Conservation (phyloP, 2,329 filamentous ascomycete species). For the Aspergillus tanneri region DNA sequence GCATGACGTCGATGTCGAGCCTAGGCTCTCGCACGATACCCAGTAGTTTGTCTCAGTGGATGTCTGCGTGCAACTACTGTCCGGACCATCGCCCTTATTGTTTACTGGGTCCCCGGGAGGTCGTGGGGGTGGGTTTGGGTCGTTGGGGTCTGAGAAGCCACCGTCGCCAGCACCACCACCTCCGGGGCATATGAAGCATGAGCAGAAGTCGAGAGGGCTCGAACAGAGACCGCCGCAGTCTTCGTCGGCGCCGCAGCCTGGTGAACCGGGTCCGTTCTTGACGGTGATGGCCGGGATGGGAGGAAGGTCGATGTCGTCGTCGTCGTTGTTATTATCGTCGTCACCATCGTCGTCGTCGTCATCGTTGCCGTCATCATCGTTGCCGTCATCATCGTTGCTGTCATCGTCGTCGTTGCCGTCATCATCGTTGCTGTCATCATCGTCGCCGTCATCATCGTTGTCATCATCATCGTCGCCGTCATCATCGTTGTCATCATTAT, state of each 20-base stretch:
- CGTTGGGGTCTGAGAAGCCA: neutral
- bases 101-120: neutral
- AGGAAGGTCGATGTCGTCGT: neutral
- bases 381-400: neutral
- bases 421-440: neutral
- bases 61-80: neutral
- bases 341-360: neutral
- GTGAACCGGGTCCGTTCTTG: neutral
- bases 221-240: neutral
- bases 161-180: neutral
- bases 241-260: neutral
- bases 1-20: neutral
- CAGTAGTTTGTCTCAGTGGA: neutral
- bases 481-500: neutral
- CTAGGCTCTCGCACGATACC: neutral
- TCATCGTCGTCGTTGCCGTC: neutral
- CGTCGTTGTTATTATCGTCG: neutral
- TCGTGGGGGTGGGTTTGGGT: neutral
- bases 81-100: neutral
- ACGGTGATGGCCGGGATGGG: neutral
- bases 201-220: neutral
- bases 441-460: neutral
- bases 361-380: neutral
- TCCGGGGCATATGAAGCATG: neutral
- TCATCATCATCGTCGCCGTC: neutral